A percentile compares a stretch with the other conserved stretches of the same genome.
phyloP scores from a whole-genome alignment of 257 asterid species.

The Avicennia marina region DNA sequence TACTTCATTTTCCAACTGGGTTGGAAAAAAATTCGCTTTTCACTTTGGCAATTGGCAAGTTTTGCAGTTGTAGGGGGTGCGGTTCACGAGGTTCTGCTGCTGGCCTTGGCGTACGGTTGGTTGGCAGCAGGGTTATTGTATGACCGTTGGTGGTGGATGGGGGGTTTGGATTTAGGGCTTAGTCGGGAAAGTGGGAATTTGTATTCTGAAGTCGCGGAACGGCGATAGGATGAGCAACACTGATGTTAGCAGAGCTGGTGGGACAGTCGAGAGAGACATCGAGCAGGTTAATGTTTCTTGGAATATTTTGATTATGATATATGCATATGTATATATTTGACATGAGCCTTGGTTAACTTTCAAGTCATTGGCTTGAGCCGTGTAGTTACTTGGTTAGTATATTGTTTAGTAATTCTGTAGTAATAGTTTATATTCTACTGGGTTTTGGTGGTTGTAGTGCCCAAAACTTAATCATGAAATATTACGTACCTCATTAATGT shows the following conservation, averaged over 20 bases:
- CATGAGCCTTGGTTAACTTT: conserved; percentile 3
- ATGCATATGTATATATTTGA: neutral
- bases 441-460: neutral
- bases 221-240: conserved; percentile 44
- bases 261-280: conserved; percentile 54
- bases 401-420: neutral
- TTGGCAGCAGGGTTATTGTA: conserved; percentile 2
- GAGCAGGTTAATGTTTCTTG: conserved; percentile 39
- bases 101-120: neutral
- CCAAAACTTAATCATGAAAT: conserved; percentile 1
- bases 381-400: neutral
- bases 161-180: conserved; percentile 29
- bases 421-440: neutral
- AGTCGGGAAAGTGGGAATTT: conserved; percentile 15
- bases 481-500: neutral
- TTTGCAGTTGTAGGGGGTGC: conserved; percentile 4
- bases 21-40: neutral
- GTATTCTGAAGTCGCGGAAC: conserved; percentile 21
- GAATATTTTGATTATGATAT: neutral
- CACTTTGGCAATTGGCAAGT: too few species aligned
- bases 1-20: conserved; percentile 12
- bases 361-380: conserved; percentile 15
- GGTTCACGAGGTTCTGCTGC: neutral
- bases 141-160: conserved; percentile 25
- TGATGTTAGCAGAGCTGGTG: conserved; percentile 45